These are phyloP conservation scores for Claviceps digitariae DNA, from an alignment of 2,329 filamentous ascomycete genomes.

Conservation along the genomic window DNA sequence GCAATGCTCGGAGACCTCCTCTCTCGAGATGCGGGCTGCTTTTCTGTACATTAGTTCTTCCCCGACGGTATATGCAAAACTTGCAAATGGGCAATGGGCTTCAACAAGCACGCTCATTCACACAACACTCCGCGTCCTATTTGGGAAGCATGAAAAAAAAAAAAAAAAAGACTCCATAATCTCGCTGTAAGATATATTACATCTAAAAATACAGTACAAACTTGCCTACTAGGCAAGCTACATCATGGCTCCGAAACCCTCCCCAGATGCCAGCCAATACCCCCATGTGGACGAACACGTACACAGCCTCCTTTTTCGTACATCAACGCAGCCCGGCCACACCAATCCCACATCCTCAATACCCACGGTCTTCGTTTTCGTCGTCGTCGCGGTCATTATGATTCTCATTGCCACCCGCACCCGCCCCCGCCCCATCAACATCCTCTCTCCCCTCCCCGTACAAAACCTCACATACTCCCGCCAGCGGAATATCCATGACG, in stretches of 20 bases:
- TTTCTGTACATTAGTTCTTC: too few relatives aligned
- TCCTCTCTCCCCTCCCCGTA: conserved; percentile 50
- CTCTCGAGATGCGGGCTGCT: too few relatives aligned
- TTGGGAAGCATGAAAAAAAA: too few relatives aligned
- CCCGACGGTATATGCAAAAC: too few relatives aligned
- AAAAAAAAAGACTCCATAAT: too few relatives aligned
- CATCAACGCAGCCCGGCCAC: background rate
- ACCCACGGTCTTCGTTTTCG: background rate
- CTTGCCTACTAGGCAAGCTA: background rate
- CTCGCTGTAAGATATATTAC: background rate
- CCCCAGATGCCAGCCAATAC: background rate
- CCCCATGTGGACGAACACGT: too few relatives aligned
- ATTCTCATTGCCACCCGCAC: background rate
- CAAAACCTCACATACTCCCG: conserved; percentile 86
- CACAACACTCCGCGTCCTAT: too few relatives aligned
- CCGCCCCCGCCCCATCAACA: background rate
- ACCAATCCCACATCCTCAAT: background rate
- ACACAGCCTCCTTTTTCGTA: too few relatives aligned
- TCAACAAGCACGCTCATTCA: too few relatives aligned
- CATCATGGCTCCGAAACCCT: background rate
- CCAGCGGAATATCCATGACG: conserved; percentile 91
- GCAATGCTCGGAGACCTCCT: too few relatives aligned
- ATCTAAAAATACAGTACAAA: background rate
- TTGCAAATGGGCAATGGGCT: too few relatives aligned
- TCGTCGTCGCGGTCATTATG: background rate